Evolutionary conservation across 352 stramenopile genomes (phyloP).

Genomic region (Phytophthora fragariaefolia): DNA sequence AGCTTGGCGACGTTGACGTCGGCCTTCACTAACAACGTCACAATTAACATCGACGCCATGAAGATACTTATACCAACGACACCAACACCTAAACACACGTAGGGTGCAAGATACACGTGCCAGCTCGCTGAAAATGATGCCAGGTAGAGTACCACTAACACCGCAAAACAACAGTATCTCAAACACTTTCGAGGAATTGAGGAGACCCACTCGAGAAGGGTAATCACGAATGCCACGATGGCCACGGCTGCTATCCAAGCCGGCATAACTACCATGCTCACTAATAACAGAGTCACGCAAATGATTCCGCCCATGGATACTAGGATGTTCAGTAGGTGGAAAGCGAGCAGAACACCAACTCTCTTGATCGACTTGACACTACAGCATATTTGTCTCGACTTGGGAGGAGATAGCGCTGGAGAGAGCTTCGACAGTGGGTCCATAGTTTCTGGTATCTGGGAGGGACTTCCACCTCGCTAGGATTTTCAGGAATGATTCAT

Average conservation of each 20-base stretch:
- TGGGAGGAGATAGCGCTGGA: background rate
- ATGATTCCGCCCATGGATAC: slow-evolving; percentile 17
- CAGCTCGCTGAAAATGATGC: slow-evolving; percentile 8
- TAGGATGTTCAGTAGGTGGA: slow-evolving; percentile 22
- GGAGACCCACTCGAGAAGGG: background rate
- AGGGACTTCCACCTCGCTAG: no score
- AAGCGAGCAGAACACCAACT: slow-evolving; percentile 15
- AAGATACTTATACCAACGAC: slow-evolving; percentile 16
- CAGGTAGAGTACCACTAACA: slow-evolving; percentile 14
- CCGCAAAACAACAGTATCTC: slow-evolving; percentile 5
- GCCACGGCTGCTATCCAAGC: slow-evolving; percentile 12
- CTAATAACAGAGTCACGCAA: slow-evolving; percentile 7
- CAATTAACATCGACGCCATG: background rate
- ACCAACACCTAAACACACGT: slow-evolving; percentile 4
- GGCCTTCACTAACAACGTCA: slow-evolving; percentile 13
- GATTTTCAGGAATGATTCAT: no score
- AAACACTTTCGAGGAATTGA: slow-evolving; percentile 5
- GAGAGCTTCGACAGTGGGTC: slow-evolving; percentile 7
- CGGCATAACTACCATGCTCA: slow-evolving; percentile 21
- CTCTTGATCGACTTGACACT: slow-evolving; percentile 5
- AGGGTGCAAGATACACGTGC: slow-evolving; percentile 9
- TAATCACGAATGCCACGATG: background rate
- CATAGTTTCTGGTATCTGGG: no score
- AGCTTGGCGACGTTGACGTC: slow-evolving; percentile 16
- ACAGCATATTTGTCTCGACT: slow-evolving; percentile 2